phyloP scores from a whole-genome alignment of 805 yeast species.

The Naumovozyma baii region DNA sequence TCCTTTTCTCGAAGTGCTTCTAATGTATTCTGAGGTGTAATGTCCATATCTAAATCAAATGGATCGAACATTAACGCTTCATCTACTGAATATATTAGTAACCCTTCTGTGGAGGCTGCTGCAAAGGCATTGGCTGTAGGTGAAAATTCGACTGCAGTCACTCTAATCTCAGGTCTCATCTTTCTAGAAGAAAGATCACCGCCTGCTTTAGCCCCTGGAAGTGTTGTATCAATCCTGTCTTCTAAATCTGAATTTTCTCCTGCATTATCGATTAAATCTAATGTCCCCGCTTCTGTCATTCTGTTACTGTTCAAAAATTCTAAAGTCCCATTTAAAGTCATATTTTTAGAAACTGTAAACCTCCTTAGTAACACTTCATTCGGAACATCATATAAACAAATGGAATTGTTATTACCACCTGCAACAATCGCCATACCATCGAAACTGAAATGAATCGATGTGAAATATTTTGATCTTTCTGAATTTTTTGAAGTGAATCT shows the following conservation, averaged over 20 bases:
- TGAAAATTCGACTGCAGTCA: constrained; percentile 67
- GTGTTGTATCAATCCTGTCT: constrained; percentile 59
- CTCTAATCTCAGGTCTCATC: constrained; percentile 73
- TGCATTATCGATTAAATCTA: constrained; percentile 69
- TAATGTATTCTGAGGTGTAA: constrained; percentile 70
- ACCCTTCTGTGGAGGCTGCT: constrained; percentile 92
- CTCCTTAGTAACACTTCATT: constrained; percentile 78
- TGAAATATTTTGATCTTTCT: constrained; percentile 73
- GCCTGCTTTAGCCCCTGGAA: constrained; percentile 80
- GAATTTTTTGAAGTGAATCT: constrained; percentile 74
- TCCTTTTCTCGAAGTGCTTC: constrained; percentile 47
- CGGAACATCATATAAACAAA: constrained; percentile 82
- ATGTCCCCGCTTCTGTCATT: constrained; percentile 81
- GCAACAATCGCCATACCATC: constrained; percentile 86
- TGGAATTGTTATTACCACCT: constrained; percentile 86
- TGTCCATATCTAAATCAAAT: constrained; percentile 83
- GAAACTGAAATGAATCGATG: constrained; percentile 72
- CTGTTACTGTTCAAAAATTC: constrained; percentile 67
- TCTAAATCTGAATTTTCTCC: constrained; percentile 84
- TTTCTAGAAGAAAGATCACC: constrained; percentile 73
- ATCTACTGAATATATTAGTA: constrained; percentile 73
- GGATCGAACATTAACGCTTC: constrained; percentile 77
- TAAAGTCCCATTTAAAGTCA: constrained; percentile 84
- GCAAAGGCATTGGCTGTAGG: constrained; percentile 89
- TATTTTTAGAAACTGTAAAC: constrained; percentile 78